Percentiles rank a stretch among this genome's conserved stretches.
Evolutionary conservation across 768 basidiomycete species (phyloP).

Genomic region (Auriscalpium orientale): DNA sequence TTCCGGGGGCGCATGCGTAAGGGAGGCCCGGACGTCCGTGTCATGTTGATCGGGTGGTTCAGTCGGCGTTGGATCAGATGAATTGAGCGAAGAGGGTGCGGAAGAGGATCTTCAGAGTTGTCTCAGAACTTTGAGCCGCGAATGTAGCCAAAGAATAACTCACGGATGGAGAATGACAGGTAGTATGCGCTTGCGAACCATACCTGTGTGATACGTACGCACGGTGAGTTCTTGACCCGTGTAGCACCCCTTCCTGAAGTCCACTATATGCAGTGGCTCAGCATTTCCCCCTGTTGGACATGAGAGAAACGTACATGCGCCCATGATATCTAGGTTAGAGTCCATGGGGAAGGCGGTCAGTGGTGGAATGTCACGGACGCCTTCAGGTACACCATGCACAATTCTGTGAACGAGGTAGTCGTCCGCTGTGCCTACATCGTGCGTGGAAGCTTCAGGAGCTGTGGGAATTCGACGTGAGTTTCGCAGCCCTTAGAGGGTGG

Average conservation of each 20-base stretch:
- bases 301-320: constrained; percentile 59
- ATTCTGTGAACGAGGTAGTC: constrained; percentile 77
- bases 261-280: constrained; percentile 44
- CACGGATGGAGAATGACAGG: constrained; percentile 59
- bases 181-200: constrained; percentile 82
- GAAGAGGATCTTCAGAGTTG: background rate
- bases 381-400: constrained; percentile 82
- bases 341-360: constrained; percentile 87
- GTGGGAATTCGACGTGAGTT: constrained; percentile 6
- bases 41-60: background rate
- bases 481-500: constrained; percentile 2
- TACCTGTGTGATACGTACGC: constrained; percentile 91
- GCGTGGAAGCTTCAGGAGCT: constrained; percentile 50
- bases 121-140: background rate
- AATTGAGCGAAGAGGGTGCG: background rate
- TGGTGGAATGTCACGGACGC: constrained; percentile 64
- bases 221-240: constrained; percentile 97
- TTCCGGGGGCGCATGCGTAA: constrained; percentile 18
- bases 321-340: constrained; percentile 91
- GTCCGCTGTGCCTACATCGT: constrained; percentile 44
- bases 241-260: constrained; percentile 97
- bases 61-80: constrained; percentile 1
- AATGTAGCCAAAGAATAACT: constrained; percentile 8
- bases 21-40: constrained; percentile 24
- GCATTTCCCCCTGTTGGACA: background rate